phyloP scores from a whole-genome alignment of 1,284 basidiomycete species.

The Ganoderma boninense region DNA sequence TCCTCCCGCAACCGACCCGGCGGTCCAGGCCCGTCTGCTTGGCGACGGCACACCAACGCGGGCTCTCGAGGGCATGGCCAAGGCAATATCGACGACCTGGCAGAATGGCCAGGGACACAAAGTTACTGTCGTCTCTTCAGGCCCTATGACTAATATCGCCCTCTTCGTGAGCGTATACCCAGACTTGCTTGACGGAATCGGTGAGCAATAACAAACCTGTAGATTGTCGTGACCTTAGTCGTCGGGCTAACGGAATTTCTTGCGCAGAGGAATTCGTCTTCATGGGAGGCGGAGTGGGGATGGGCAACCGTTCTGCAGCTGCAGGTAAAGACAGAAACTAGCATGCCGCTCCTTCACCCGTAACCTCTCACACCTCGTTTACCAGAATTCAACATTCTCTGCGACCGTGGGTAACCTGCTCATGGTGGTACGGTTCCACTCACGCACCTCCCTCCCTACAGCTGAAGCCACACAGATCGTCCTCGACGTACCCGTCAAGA shows the following conservation, averaged over 20 bases:
- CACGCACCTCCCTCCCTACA: conserved; percentile 37
- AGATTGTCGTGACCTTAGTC: too few relatives aligned
- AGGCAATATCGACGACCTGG: conserved; percentile 63
- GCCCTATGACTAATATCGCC: conserved; percentile 88
- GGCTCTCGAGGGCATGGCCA: conserved; percentile 74
- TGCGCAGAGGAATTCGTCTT: conserved; percentile 74
- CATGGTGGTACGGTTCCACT: conserved; percentile 2
- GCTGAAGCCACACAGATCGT: conserved; percentile 86
- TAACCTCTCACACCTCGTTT: conserved; percentile 6
- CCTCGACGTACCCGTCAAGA: conserved; percentile 62
- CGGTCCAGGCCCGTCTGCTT: conserved; percentile 58
- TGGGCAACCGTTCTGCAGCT: conserved; percentile 80
- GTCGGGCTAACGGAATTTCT: not conserved
- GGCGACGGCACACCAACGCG: conserved; percentile 49
- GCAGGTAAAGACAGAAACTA: conserved; percentile 56
- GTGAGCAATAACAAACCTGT: too few relatives aligned
- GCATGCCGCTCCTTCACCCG: not conserved
- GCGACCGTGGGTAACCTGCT: conserved; percentile 66
- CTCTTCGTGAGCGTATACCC: conserved; percentile 78
- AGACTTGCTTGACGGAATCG: conserved; percentile 70
- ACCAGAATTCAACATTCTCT: conserved; percentile 82
- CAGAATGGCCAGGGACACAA: conserved; percentile 60
- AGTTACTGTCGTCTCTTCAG: conserved; percentile 75
- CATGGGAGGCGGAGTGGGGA: conserved; percentile 90
- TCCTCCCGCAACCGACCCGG: conserved; percentile 53